A percentile compares a stretch with the other conserved stretches of the same genome.
phyloP scores from a whole-genome alignment of 306 rosid species.

The Vigna angularis region DNA sequence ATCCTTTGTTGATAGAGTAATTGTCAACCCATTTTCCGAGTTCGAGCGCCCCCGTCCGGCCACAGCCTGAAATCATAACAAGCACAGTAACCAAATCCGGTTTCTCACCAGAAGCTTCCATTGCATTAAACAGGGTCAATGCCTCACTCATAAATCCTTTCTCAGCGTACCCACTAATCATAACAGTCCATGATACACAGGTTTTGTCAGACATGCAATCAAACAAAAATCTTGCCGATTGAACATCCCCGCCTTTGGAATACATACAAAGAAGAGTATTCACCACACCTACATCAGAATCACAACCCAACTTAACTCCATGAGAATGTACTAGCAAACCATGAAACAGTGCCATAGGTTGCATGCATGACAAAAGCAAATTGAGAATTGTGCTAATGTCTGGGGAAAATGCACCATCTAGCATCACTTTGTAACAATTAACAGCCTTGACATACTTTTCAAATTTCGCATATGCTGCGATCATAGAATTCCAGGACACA shows the following conservation, averaged over 20 bases:
- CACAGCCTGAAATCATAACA: constrained; percentile 68
- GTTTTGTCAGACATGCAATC: constrained; percentile 60
- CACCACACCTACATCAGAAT: constrained; percentile 54
- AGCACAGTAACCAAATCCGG: constrained; percentile 74
- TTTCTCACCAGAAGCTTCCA: constrained; percentile 62
- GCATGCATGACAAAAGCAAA: constrained; percentile 58
- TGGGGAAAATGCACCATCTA: constrained; percentile 52
- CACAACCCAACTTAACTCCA: constrained; percentile 68
- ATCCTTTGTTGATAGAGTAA: constrained; percentile 54
- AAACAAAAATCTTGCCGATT: constrained; percentile 61
- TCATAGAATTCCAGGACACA: constrained; percentile 78
- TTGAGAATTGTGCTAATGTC: constrained; percentile 67
- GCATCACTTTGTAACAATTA: constrained; percentile 56
- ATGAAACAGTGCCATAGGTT: constrained; percentile 55
- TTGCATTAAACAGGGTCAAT: constrained; percentile 55
- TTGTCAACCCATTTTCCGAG: constrained; percentile 64
- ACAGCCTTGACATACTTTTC: constrained; percentile 50
- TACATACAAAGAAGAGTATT: constrained; percentile 77
- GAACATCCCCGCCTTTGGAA: constrained; percentile 65
- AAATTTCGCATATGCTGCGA: constrained; percentile 65
- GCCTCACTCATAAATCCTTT: constrained; percentile 64
- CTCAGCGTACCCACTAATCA: constrained; percentile 71
- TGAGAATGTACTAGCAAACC: constrained; percentile 69
- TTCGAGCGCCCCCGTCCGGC: constrained; percentile 62
- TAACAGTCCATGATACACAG: constrained; percentile 77